Evolutionary conservation across 352 stramenopile species (phyloP), one percentile per base, ranked within the genome.

Genomic region (Phytopythium oedochilum): DNA sequence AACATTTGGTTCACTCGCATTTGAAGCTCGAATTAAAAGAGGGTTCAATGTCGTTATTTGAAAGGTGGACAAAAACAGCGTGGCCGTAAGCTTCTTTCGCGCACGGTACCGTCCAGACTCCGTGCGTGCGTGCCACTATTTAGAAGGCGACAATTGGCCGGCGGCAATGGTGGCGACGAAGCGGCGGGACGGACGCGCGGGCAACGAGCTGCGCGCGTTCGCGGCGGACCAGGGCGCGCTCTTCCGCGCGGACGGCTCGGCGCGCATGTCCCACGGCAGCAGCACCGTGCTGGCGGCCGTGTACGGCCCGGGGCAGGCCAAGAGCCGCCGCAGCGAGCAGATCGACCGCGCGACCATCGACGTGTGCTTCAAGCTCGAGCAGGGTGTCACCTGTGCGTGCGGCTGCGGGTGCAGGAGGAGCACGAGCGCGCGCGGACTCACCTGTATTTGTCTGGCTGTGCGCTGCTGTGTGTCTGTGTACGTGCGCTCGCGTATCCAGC

Each of bases 281-380:
- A 91, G 74, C 40, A 75, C 75, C 17, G 83, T 92, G 38, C 63
- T 94, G 18, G 81, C 77, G 7, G 79, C 83, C 5, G 83, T 94
- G 47, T 89, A 89, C 42, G 83, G 83, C 17, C 83, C 83, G 0
- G 83, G 79, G 1, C 79, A 91, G 43, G 79, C 83, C 51, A 89
- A 89, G 67, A 83, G 65, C 39, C 84, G 79, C 48, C 78, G 81
- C 52, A 71, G 64, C 35, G 83, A 94, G 57, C 83, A 86, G 56
- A 67, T 78, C 23, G 69, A 88, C 44, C 70, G 64, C 38, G 83
- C 71, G 10, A 76, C 79, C 22, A 49, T 93, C 22, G 83, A 93
- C 57, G 83, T 93, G 40, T 83, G 68, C 54, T 88, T 93, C 40
- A 90, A 89, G 67, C 70, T 90, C 32, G 82, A 92, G 45, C 88